A percentile compares a stretch with the other conserved stretches of the same genome.
Conservation (phyloP, 345 rosid genomes). For the Eucalyptus paniculata region DNA sequence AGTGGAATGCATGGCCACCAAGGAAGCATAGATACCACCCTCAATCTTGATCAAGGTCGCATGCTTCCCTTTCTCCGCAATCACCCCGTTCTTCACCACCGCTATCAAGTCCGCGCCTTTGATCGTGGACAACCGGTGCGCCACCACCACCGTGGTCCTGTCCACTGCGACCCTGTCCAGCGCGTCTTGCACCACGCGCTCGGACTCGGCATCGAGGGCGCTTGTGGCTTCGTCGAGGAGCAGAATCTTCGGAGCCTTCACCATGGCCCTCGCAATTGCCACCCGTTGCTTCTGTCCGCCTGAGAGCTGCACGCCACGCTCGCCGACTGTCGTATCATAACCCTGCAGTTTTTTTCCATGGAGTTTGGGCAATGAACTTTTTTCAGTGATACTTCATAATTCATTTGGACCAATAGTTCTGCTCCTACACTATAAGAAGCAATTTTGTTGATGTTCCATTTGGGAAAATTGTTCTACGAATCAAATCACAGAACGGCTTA, state of each 20-base stretch:
- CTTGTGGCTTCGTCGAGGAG: constrained; percentile 33
- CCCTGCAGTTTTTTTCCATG: constrained; percentile 11
- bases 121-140: constrained; percentile 39
- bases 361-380: neutral
- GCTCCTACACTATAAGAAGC: neutral
- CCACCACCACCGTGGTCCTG: constrained; percentile 41
- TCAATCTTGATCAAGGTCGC: neutral
- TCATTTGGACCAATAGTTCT: neutral
- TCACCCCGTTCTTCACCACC: constrained; percentile 36
- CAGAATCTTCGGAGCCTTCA: constrained; percentile 27
- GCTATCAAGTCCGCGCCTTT: constrained; percentile 39
- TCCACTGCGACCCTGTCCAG: constrained; percentile 19
- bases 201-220: constrained; percentile 35
- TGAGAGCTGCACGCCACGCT: constrained; percentile 36
- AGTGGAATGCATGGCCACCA: neutral
- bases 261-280: constrained; percentile 28
- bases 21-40: neutral
- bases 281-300: constrained; percentile 40
- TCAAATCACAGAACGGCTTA: neutral
- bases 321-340: constrained; percentile 31
- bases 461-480: neutral
- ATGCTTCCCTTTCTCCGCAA: constrained; percentile 33
- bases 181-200: constrained; percentile 39
- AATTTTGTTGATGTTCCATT: neutral
- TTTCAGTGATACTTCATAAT: neutral